These are phyloP conservation scores for Spiraea crenata DNA, from an alignment of 331 rosid genomes.

Conservation along the genomic window DNA sequence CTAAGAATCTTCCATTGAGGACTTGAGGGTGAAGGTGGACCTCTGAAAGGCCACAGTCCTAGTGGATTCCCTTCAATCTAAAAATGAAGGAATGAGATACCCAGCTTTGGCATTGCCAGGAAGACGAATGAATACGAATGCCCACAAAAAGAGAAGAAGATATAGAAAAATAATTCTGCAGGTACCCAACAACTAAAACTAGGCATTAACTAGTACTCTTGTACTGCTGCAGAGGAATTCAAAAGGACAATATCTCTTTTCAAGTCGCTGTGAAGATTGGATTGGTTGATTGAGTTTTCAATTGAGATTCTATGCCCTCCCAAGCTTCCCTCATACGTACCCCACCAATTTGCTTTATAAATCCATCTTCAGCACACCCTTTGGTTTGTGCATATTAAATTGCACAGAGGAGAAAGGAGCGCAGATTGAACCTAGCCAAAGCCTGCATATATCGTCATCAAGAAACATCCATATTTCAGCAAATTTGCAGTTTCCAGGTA, in stretches of 20 bases:
- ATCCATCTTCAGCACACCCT: constrained; percentile 35
- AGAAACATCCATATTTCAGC: no score
- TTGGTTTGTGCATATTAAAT: constrained; percentile 39
- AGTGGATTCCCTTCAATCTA: constrained; percentile 52
- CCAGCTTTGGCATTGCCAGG: constrained; percentile 48
- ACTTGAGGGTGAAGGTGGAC: constrained; percentile 30
- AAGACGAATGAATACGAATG: constrained; percentile 43
- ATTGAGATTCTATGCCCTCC: constrained; percentile 51
- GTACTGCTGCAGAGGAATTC: constrained; percentile 17
- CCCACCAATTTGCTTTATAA: constrained; percentile 36
- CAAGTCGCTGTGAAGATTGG: constrained; percentile 50
- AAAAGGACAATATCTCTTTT: constrained; percentile 65
- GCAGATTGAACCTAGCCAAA: background rate
- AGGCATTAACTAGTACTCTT: no score
- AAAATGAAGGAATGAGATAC: constrained; percentile 75
- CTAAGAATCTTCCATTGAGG: constrained; percentile 52
- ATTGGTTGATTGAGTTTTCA: constrained; percentile 39
- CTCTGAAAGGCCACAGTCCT: constrained; percentile 50
- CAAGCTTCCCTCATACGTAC: constrained; percentile 11
- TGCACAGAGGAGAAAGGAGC: background rate
- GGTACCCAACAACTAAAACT: no score
- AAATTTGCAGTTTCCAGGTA: constrained; percentile 3
- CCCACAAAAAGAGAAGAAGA: constrained; percentile 1
- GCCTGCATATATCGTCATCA: background rate
- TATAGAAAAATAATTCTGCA: background rate